Base-by-base conservation (phyloP, 208 protist genomes). In the Leishmania aethiopica region DNA sequence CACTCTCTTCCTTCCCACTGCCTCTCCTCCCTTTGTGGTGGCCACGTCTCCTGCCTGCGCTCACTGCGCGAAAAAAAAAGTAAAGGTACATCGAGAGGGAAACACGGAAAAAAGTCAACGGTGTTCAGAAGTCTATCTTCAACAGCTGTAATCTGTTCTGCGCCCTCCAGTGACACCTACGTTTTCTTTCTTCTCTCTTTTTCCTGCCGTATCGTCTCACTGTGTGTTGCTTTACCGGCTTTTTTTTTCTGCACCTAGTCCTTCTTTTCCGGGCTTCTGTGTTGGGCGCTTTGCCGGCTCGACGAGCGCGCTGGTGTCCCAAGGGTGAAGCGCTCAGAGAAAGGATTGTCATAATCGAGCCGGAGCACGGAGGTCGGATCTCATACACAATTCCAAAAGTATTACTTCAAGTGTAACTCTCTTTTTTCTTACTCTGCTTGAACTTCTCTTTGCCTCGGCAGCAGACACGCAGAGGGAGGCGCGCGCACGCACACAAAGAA, bases 181-280 rank as follows among this genome's bases (percentile, higher is more conserved):
- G 15, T 45, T 62, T 57, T n/a, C 17, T 45, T 60, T 76, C 32
- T 35, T 42, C 32, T 47, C 66, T 59, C 71, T 53, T 80, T 47
- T 81, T 22, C 66, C 25, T 51, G 42, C 22, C 13, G 6, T 32
- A 73, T 15, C 22, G 32, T 84, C 47, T 77, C 40, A 79, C 4
- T 82, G 82, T 80, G 37, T 82, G n/a, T 73, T 55, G 53, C 78
- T 77, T 76, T 22, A 71, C 40, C 17, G 32, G 40, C 37, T n/a
- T 64, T 78, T 53, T 64, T 78, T 53, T n/a, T 75, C 71, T 51
- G 40, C 15, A 45, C 13, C n/a, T 78, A 22, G 40, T 32, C 55
- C 69, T 80, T 74, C 64, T 72, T 60, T 40, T 79, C 42, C 32
- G 45, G 5, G 62, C 45, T 75, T 77, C 49, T 66, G 47, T 67